Evolutionary conservation across 192 early-diverging fungal species (phyloP).

Genomic region (Jimgerdemannia flammicorona): DNA sequence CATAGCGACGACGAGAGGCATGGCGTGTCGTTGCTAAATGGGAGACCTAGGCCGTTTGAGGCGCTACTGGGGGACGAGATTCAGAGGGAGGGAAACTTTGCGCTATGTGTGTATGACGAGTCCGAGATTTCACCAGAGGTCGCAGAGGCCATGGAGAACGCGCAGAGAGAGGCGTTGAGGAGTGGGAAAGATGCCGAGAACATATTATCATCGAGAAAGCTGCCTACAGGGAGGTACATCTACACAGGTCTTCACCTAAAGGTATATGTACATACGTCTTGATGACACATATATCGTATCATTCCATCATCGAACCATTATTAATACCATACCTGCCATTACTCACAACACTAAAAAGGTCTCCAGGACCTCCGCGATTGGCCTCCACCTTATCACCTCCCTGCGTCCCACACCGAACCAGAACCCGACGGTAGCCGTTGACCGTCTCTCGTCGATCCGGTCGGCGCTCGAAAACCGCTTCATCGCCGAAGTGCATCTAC

Average conservation of each 20-base stretch:
- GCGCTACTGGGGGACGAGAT: slow-evolving; percentile 9
- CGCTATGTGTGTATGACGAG: slow-evolving; percentile 7
- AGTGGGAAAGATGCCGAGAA: neutral
- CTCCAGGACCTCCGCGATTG: slow-evolving; percentile 1
- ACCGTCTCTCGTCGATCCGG: neutral
- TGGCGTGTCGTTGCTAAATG: neutral
- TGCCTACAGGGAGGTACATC: neutral
- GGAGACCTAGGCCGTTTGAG: neutral
- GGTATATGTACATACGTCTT: neutral
- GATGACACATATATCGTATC: no score
- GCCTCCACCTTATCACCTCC: slow-evolving; percentile 8
- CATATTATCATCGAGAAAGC: neutral
- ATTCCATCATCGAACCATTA: neutral
- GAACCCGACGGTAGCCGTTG: neutral
- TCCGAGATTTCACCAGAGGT: neutral
- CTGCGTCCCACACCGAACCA: neutral
- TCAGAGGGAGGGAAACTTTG: slow-evolving; percentile 4
- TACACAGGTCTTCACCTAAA: neutral
- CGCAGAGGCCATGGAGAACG: neutral
- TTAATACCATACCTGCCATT: neutral
- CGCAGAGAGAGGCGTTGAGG: neutral
- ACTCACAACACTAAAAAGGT: neutral
- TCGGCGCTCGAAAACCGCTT: slow-evolving; percentile 5
- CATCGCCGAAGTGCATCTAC: slow-evolving; percentile 9
- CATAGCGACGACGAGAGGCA: slow-evolving; percentile 5